These are phyloP conservation scores for Ustilago loliicola DNA, from an alignment of 1,284 basidiomycete species.

Conservation along the genomic window DNA sequence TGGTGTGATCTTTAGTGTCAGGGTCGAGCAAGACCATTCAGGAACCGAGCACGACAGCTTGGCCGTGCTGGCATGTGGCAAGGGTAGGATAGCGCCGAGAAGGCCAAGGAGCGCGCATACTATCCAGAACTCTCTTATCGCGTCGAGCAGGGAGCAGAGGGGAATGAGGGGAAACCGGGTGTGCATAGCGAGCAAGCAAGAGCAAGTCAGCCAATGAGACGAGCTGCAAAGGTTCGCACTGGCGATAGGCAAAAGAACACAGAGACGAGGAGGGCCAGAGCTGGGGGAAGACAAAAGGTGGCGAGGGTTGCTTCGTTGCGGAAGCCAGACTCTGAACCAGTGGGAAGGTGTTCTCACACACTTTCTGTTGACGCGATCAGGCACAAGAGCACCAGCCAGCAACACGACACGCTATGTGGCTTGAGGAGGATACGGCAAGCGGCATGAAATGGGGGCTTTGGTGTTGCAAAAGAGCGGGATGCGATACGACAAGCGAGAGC, in stretches of 20 bases:
- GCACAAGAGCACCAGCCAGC: conserved; percentile 1
- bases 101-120: background rate
- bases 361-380: background rate
- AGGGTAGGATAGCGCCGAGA: background rate
- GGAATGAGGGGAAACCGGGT: conserved; percentile 11
- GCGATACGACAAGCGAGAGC: conserved; percentile 8
- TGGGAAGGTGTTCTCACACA: conserved; percentile 19
- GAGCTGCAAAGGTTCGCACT: background rate
- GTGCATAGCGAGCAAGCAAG: background rate
- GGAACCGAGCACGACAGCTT: conserved; percentile 8
- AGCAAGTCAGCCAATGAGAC: conserved; percentile 21
- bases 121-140: conserved; percentile 8
- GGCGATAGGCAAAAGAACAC: conserved; percentile 9
- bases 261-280: background rate
- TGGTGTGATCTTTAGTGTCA: conserved; percentile 14
- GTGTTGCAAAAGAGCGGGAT: background rate
- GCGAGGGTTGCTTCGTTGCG: conserved; percentile 6
- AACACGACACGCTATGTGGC: conserved; percentile 11
- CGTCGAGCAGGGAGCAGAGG: conserved; percentile 3
- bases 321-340: conserved; percentile 25
- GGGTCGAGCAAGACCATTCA: conserved; percentile 9
- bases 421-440: background rate
- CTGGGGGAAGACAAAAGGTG: conserved; percentile 3
- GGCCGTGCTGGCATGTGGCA: conserved; percentile 22
- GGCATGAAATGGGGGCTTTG: conserved; percentile 1